Conservation (phyloP, 176 grass and related monocot species). For the Carex parvula region DNA sequence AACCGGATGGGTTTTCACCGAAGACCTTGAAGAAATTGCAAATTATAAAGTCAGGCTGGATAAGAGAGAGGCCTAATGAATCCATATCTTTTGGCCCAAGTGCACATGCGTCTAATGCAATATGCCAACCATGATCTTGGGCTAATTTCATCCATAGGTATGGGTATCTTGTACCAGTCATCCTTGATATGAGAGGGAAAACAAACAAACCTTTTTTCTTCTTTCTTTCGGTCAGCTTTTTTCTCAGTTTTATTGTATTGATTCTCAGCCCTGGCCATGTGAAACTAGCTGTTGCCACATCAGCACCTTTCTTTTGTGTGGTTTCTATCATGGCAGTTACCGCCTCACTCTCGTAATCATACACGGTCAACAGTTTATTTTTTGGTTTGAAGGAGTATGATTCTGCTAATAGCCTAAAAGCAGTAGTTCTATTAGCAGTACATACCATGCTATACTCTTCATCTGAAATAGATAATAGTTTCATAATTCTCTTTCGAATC, state of each 20-base stretch:
- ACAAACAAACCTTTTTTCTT: constrained; percentile 57
- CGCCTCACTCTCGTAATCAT: constrained; percentile 87
- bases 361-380: constrained; percentile 55
- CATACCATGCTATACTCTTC: constrained; percentile 92
- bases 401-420: constrained; percentile 80
- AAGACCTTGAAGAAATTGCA: constrained; percentile 96
- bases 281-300: constrained; percentile 59
- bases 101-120: constrained; percentile 79
- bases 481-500: constrained; percentile 61
- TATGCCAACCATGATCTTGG: constrained; percentile 71
- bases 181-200: constrained; percentile 65
- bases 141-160: constrained; percentile 91
- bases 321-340: constrained; percentile 43
- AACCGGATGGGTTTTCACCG: constrained; percentile 80
- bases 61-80: constrained; percentile 67
- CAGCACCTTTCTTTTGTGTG: constrained; percentile 54
- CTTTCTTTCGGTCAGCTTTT: constrained; percentile 33
- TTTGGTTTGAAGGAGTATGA: constrained; percentile 62
- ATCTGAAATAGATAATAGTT: constrained; percentile 54
- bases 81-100: constrained; percentile 83
- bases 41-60: constrained; percentile 90
- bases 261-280: constrained; percentile 81
- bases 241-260: constrained; percentile 49
- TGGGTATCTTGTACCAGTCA: constrained; percentile 73
- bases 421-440: constrained; percentile 73